Conservation (phyloP, 768 basidiomycete species). For the Boletus vinaceobasis region DNA sequence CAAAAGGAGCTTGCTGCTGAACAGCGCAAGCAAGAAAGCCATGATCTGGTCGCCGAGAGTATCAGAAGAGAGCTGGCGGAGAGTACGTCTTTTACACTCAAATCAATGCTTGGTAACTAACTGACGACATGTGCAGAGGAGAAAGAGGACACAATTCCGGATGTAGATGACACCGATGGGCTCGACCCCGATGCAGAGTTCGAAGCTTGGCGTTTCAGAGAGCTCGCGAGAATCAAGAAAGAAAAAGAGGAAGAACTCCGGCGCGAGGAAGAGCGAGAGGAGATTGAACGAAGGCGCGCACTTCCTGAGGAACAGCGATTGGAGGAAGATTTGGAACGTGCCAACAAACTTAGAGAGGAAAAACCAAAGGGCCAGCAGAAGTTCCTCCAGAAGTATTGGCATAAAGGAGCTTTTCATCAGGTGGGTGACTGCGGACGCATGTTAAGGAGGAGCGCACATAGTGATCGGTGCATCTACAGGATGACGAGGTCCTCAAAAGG, state of each 20-base stretch:
- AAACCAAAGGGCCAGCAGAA: slow-evolving; percentile 90
- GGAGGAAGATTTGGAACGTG: slow-evolving; percentile 87
- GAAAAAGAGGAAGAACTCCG: slow-evolving; percentile 87
- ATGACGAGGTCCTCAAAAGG: slow-evolving; percentile 77
- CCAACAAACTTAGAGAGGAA: slow-evolving; percentile 76
- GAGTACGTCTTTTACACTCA: slow-evolving; percentile 51
- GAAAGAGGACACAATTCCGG: slow-evolving; percentile 76
- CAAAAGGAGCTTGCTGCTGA: slow-evolving; percentile 74
- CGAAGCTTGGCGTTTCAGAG: slow-evolving; percentile 93
- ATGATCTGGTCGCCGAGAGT: slow-evolving; percentile 91
- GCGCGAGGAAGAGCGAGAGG: slow-evolving; percentile 82
- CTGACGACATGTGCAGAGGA: slow-evolving; percentile 58
- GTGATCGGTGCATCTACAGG: slow-evolving; percentile 45
- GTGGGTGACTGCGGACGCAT: slow-evolving; percentile 38
- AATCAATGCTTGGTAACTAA: slow-evolving; percentile 2
- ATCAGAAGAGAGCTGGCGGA: slow-evolving; percentile 88
- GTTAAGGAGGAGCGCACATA: slow-evolving; percentile 1
- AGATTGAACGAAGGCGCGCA: slow-evolving; percentile 86
- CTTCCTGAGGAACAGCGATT: slow-evolving; percentile 91
- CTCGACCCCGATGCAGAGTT: slow-evolving; percentile 87
- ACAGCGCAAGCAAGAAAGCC: slow-evolving; percentile 82
- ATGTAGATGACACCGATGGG: slow-evolving; percentile 94
- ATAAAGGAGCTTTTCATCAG: slow-evolving; percentile 99
- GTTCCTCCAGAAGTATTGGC: slow-evolving; percentile 98
- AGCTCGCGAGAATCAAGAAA: slow-evolving; percentile 87